These are phyloP conservation scores for Ogataea nakhonphanomensis DNA, from an alignment of 805 yeast species.

Conservation along the genomic window DNA sequence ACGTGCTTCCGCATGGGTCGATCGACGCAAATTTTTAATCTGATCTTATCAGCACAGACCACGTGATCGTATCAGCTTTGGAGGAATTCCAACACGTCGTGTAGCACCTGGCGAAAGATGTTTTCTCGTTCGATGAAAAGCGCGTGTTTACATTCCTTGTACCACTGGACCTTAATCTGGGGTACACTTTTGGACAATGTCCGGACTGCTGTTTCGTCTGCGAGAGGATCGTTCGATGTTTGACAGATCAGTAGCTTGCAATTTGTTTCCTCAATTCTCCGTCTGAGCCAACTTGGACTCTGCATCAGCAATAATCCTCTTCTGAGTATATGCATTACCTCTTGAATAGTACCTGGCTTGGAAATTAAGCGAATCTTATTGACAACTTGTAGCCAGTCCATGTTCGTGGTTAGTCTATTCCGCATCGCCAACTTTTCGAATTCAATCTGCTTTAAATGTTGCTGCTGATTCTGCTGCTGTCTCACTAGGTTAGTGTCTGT, in stretches of 20 bases:
- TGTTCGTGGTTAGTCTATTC: slow-evolving; percentile 9
- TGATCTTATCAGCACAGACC: too few species aligned
- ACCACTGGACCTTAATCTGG: slow-evolving; percentile 3
- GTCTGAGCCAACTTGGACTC: not conserved
- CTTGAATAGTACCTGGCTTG: slow-evolving; percentile 11
- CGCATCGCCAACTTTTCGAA: slow-evolving; percentile 3
- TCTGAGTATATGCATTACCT: slow-evolving; percentile 9
- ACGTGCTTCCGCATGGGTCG: not conserved
- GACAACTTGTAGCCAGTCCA: slow-evolving; percentile 7
- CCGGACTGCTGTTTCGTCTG: slow-evolving; percentile 3
- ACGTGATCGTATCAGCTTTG: too few species aligned
- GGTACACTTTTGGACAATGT: slow-evolving; percentile 2
- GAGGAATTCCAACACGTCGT: slow-evolving; percentile 3
- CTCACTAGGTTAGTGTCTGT: slow-evolving; percentile 2
- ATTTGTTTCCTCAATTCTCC: not conserved
- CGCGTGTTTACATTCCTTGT: slow-evolving; percentile 9
- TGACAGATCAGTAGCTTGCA: slow-evolving; percentile 10
- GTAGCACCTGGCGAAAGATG: slow-evolving; percentile 2
- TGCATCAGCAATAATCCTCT: slow-evolving; percentile 4
- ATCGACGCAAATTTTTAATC: not conserved
- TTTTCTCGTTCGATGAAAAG: slow-evolving; percentile 5
- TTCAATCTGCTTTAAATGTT: not conserved
- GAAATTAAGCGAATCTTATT: slow-evolving; percentile 10
- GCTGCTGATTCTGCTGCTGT: slow-evolving; percentile 6
- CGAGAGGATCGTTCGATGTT: slow-evolving; percentile 9